These are phyloP conservation scores for Rhodosorus marinus DNA, from an alignment of 23 red algal genomes.

Conservation along the genomic window DNA sequence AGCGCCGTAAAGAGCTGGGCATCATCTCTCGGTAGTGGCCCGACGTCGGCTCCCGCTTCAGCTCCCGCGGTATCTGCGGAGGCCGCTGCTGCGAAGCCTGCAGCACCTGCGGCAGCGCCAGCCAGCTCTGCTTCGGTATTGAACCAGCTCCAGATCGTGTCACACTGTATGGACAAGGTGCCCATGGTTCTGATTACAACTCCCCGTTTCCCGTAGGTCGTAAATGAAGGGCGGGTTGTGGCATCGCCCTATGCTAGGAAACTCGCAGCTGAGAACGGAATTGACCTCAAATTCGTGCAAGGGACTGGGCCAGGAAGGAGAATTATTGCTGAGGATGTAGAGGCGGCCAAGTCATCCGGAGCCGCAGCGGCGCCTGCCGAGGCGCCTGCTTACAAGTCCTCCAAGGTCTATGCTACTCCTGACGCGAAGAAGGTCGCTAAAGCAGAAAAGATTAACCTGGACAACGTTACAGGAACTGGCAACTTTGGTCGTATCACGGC, in stretches of 20 bases:
- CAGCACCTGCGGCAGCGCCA: constrained; percentile 8
- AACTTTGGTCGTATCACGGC: constrained; percentile 77
- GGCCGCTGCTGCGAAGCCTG: neutral
- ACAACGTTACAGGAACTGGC: constrained; percentile 33
- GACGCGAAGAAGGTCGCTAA: constrained; percentile 80
- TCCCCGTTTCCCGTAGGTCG: constrained; percentile 2
- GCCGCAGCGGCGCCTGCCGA: constrained; percentile 4
- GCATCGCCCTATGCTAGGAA: constrained; percentile 73
- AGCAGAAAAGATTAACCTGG: constrained; percentile 56
- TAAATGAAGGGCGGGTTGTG: constrained; percentile 54
- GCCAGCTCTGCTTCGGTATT: neutral
- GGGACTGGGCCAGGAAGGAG: constrained; percentile 58
- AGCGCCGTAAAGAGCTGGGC: constrained; percentile 55
- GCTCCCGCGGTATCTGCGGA: constrained; percentile 3
- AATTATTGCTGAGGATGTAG: constrained; percentile 52
- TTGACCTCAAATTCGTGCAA: constrained; percentile 38
- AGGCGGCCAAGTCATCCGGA: constrained; percentile 4
- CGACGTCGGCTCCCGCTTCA: neutral
- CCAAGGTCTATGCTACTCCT: constrained; percentile 41
- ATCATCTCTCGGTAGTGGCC: neutral
- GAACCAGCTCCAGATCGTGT: too few species aligned
- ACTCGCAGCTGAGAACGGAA: constrained; percentile 38
- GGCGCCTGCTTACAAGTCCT: neutral
- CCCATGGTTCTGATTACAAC: too few species aligned
- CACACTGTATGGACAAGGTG: too few species aligned